Conservation (phyloP, 192 early-diverging fungal species). For the Coemansia reversa region DNA sequence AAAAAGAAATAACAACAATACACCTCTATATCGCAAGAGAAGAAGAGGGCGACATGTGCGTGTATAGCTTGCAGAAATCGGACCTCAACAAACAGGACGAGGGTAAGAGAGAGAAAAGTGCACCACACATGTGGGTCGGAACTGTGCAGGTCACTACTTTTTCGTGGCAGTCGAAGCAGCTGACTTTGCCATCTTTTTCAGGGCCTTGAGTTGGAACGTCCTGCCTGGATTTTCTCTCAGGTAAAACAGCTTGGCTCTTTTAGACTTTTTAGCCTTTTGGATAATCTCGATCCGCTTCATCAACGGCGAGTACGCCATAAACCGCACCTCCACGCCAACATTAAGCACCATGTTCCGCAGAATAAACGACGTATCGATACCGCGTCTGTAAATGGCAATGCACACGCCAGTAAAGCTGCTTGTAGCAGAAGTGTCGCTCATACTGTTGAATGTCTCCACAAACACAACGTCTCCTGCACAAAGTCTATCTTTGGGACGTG, state of each 20-base stretch:
- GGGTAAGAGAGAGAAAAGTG: not conserved
- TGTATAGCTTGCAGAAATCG: not conserved
- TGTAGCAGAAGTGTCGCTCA: slow-evolving; percentile 47
- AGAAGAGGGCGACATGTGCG: not conserved
- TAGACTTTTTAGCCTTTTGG: slow-evolving; percentile 59
- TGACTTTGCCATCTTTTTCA: slow-evolving; percentile 37
- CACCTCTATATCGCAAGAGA: not conserved
- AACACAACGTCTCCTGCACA: slow-evolving; percentile 64
- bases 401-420: slow-evolving; percentile 71
- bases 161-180: slow-evolving; percentile 20
- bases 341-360: slow-evolving; percentile 75
- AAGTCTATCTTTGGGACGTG: slow-evolving; percentile 57
- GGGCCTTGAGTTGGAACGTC: slow-evolving; percentile 59
- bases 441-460: slow-evolving; percentile 68
- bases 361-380: slow-evolving; percentile 73
- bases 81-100: not conserved
- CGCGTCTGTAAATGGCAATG: slow-evolving; percentile 71
- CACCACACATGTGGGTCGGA: too few species aligned
- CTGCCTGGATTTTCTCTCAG: slow-evolving; percentile 75
- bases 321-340: slow-evolving; percentile 75
- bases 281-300: slow-evolving; percentile 71
- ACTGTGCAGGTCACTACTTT: not conserved
- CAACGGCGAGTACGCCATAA: slow-evolving; percentile 73
- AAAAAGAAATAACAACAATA: slow-evolving; percentile 2
- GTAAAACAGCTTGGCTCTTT: slow-evolving; percentile 76